These are phyloP conservation scores for Lipomyces starkeyi DNA, from an alignment of 805 yeast species.

Conservation along the genomic window DNA sequence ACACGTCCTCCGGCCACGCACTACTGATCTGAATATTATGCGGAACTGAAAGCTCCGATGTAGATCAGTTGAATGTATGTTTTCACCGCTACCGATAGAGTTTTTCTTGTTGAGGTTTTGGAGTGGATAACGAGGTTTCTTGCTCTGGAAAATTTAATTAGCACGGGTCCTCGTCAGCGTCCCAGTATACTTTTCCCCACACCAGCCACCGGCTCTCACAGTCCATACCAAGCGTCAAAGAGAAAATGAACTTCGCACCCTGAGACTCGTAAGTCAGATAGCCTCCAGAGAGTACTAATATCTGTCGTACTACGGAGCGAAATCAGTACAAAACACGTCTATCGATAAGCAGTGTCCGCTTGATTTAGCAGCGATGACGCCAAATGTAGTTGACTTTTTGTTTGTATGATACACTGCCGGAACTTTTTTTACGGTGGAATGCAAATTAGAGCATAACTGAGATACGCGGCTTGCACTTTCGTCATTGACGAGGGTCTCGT, in stretches of 20 bases:
- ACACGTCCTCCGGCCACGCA: not conserved
- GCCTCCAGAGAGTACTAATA: no score
- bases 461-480: no score
- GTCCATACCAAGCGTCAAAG: not conserved
- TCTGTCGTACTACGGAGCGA: no score
- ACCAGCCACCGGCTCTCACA: not conserved
- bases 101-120: not conserved
- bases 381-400: not conserved
- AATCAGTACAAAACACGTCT: no score
- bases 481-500: not conserved
- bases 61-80: not conserved
- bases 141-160: constrained; percentile 1
- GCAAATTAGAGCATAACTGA: not conserved
- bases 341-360: no score
- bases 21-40: not conserved
- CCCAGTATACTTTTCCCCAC: not conserved
- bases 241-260: no score
- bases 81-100: not conserved
- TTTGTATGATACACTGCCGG: not conserved
- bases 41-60: not conserved
- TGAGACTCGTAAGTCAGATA: not conserved
- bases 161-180: not conserved
- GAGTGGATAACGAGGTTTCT: not conserved
- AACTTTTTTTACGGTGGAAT: not conserved
- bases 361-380: no score